These are phyloP conservation scores for Withania somnifera DNA, from an alignment of 305 asterid species.

Conservation along the genomic window DNA sequence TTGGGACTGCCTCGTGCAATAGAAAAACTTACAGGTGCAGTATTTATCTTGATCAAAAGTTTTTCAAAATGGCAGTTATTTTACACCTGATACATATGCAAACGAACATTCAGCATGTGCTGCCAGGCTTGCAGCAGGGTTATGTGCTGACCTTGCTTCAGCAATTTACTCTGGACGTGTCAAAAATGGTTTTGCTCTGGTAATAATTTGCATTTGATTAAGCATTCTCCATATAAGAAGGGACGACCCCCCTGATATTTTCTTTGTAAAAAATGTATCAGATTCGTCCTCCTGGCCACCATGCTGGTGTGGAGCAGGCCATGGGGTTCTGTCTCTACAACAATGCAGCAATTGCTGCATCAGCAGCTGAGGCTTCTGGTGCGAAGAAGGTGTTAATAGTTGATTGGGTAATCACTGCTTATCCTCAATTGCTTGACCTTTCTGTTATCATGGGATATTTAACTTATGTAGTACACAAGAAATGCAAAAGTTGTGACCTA, in stretches of 20 bases:
- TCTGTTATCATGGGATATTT: not conserved
- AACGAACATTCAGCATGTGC: slow-evolving; percentile 83
- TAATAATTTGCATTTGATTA: slow-evolving; percentile 23
- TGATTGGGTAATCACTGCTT: slow-evolving; percentile 69
- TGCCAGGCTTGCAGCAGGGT: slow-evolving; percentile 97
- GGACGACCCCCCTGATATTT: slow-evolving; percentile 11
- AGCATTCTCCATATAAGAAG: slow-evolving; percentile 4
- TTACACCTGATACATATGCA: slow-evolving; percentile 95
- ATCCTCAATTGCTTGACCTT: not conserved
- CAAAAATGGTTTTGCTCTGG: slow-evolving; percentile 97
- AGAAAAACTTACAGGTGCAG: not conserved
- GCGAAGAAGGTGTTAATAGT: slow-evolving; percentile 85
- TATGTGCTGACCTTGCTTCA: slow-evolving; percentile 92
- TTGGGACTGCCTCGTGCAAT: not conserved
- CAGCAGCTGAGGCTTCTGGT: slow-evolving; percentile 82
- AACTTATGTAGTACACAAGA: not conserved
- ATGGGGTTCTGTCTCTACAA: slow-evolving; percentile 99
- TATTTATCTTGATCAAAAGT: slow-evolving; percentile 1
- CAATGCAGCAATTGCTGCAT: slow-evolving; percentile 95
- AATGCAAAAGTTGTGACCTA: not conserved
- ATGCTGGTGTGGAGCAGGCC: slow-evolving; percentile 94
- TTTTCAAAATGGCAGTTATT: slow-evolving; percentile 57
- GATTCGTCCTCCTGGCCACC: slow-evolving; percentile 99
- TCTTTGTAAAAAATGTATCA: slow-evolving; percentile 20
- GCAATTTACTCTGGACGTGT: slow-evolving; percentile 63